These are phyloP conservation scores for Fusarium scirpi DNA, from an alignment of 2,329 filamentous ascomycete species.

Conservation along the genomic window DNA sequence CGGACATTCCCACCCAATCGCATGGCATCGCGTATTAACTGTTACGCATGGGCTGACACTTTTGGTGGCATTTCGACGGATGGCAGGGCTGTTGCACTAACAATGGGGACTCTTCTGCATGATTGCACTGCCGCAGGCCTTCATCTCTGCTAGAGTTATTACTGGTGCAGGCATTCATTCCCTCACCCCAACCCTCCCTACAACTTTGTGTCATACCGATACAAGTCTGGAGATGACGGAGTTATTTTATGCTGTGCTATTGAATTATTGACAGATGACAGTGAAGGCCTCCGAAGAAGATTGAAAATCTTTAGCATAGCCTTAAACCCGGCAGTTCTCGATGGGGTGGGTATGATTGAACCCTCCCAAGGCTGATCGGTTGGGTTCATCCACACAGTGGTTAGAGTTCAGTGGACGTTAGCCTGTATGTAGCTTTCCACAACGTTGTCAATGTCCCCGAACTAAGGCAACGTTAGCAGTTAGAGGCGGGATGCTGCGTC, in stretches of 20 bases:
- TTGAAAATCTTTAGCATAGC: not conserved
- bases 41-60: conserved; percentile 9
- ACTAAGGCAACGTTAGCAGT: conserved; percentile 22
- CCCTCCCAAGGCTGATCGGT: conserved; percentile 39
- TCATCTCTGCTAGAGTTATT: conserved; percentile 11
- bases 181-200: conserved; percentile 14
- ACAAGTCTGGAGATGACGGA: conserved; percentile 3
- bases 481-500: conserved; percentile 31
- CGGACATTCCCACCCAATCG: conserved; percentile 17
- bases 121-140: conserved; percentile 27
- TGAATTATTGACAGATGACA: not conserved
- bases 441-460: not conserved
- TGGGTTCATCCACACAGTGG: conserved; percentile 19
- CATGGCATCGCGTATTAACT: conserved; percentile 16
- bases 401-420: conserved; percentile 1
- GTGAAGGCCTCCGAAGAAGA: conserved; percentile 1
- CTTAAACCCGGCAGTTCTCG: conserved; percentile 28
- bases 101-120: conserved; percentile 21
- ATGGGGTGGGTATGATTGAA: conserved; percentile 21
- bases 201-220: conserved; percentile 20
- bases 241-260: conserved; percentile 2
- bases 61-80: not conserved
- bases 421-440: conserved; percentile 3
- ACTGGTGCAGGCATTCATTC: conserved; percentile 14
- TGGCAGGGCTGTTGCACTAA: conserved; percentile 15